Conservation (phyloP, 345 rosid species). For the Lenwebbia sp. region DNA sequence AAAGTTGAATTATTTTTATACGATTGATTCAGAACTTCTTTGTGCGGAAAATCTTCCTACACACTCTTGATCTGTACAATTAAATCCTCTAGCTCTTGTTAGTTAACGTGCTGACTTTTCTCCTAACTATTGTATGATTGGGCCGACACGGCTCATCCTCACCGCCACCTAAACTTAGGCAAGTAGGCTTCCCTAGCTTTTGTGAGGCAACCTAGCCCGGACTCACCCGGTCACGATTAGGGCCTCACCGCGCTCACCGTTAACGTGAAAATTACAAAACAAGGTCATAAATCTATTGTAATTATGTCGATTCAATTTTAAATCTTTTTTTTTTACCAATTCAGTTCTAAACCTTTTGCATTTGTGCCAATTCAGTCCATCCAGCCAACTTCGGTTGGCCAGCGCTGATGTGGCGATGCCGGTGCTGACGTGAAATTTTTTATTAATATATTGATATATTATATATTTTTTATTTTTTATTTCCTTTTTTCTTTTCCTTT, state of each 20-base stretch:
- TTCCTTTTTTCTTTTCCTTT: no score
- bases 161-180: not conserved
- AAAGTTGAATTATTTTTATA: not conserved
- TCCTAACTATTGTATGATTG: not conserved
- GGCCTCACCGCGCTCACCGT: not conserved
- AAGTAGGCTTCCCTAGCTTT: not conserved
- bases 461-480: no score
- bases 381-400: no score
- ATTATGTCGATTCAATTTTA: no score
- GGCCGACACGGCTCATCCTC: not conserved
- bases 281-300: no score
- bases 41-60: not conserved
- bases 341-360: no score
- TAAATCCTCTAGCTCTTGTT: not conserved
- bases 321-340: no score
- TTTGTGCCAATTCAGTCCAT: no score
- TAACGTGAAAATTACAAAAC: no score
- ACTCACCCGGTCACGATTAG: not conserved
- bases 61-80: not conserved
- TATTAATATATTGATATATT: no score
- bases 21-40: not conserved
- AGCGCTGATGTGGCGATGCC: no score
- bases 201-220: not conserved
- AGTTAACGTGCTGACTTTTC: not conserved
- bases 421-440: no score